A percentile compares a stretch with the other conserved stretches of the same genome.
These are phyloP conservation scores for Tricholoma matsutake DNA, from an alignment of 768 basidiomycete species.

Conservation along the genomic window DNA sequence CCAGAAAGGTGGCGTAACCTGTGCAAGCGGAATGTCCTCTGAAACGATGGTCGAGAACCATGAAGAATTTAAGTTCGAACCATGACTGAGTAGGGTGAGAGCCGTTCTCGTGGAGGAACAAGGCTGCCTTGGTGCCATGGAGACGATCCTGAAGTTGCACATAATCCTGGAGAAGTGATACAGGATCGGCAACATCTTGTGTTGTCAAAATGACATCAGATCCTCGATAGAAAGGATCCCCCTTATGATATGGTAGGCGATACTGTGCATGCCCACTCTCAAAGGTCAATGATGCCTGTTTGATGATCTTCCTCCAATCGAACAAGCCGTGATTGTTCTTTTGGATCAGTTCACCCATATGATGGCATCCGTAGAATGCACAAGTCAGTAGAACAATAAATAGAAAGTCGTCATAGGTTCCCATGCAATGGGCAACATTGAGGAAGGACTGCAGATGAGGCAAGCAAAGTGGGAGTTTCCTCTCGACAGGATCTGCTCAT, in stretches of 20 bases:
- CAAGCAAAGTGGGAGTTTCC: background rate
- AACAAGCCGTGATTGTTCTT: constrained; percentile 10
- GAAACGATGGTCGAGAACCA: background rate
- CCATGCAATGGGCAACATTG: background rate
- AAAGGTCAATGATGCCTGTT: constrained; percentile 18
- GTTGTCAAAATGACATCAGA: constrained; percentile 20
- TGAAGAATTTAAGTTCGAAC: background rate
- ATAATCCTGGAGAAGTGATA: background rate
- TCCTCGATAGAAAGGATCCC: constrained; percentile 24
- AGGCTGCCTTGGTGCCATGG: background rate
- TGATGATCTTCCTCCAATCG: constrained; percentile 26
- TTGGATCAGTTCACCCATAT: constrained; percentile 18
- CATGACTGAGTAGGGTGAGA: background rate
- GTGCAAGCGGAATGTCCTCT: background rate
- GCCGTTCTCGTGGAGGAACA: background rate
- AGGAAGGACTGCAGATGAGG: background rate
- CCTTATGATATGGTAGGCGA: constrained; percentile 28
- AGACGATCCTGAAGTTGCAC: background rate
- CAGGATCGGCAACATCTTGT: constrained; percentile 16
- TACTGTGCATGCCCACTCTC: constrained; percentile 12
- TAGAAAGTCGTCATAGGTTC: no score
- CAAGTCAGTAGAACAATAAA: constrained; percentile 22
- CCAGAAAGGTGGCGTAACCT: background rate
- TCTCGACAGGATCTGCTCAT: background rate
- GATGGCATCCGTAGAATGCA: constrained; percentile 27